Evolutionary conservation across 2,329 filamentous ascomycete species (phyloP).

Genomic region (Fusarium sulawesiense): DNA sequence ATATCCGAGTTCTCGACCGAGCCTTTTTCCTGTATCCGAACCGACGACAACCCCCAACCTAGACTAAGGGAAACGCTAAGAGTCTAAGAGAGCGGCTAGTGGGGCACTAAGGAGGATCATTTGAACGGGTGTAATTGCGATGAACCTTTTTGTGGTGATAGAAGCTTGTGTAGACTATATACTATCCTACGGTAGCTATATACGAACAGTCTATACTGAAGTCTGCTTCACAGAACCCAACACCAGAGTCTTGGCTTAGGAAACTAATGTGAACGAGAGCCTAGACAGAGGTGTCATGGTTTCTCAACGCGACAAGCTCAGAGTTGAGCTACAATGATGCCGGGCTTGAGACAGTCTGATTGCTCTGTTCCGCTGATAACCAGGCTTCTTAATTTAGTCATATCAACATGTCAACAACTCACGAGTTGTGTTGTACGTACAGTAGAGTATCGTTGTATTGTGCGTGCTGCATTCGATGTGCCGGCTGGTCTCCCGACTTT

Average conservation of each 20-base stretch:
- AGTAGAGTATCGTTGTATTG: not conserved
- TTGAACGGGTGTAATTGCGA: not conserved
- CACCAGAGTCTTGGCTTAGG: not conserved
- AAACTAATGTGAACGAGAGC: not conserved
- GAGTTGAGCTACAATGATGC: not conserved
- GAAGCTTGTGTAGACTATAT: not conserved
- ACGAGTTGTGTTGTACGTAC: not conserved
- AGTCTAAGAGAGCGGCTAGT: not conserved
- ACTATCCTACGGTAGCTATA: not conserved
- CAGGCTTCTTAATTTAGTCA: constrained; percentile 16
- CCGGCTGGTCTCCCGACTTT: constrained; percentile 12
- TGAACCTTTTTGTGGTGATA: not conserved
- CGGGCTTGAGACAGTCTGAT: not conserved
- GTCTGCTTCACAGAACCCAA: not conserved
- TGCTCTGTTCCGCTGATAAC: not conserved
- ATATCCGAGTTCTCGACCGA: constrained; percentile 33
- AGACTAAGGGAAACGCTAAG: not conserved
- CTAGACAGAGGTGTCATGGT: not conserved
- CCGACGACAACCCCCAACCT: constrained; percentile 23
- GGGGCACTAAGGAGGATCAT: constrained; percentile 10
- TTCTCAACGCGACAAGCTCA: not conserved
- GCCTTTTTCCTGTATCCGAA: constrained; percentile 12
- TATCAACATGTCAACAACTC: constrained; percentile 11
- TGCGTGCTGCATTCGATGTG: not conserved
- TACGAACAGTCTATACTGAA: not conserved